Evolutionary conservation across 2,329 filamentous ascomycete species (phyloP).

Genomic region (Fusarium marasasianum): DNA sequence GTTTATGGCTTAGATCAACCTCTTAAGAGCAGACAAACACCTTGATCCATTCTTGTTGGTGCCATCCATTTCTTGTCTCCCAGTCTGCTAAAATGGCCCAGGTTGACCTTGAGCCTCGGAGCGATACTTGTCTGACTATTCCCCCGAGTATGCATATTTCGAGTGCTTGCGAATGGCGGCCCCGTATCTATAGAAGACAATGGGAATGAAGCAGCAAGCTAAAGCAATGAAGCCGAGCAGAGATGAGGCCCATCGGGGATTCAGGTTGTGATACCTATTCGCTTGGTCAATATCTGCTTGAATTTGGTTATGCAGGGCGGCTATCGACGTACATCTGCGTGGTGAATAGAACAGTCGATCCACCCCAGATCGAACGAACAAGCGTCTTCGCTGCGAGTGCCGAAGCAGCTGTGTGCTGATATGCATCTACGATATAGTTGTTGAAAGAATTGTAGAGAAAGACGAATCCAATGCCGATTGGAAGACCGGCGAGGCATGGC

Average conservation of each 20-base stretch:
- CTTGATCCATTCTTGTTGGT: too few species aligned
- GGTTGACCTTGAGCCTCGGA: accelerated
- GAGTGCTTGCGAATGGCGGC: not conserved
- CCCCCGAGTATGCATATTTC: not conserved
- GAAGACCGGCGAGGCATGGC: not conserved
- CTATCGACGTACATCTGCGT: not conserved
- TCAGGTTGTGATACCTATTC: not conserved
- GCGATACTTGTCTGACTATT: accelerated
- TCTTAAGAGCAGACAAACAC: accelerated
- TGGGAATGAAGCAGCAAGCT: not conserved
- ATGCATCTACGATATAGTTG: not conserved
- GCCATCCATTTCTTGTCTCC: too few species aligned
- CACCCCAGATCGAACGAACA: not conserved
- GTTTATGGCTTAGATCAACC: accelerated
- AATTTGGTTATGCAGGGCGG: not conserved
- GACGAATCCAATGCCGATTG: not conserved
- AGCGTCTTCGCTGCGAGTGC: not conserved
- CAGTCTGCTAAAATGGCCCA: too few species aligned
- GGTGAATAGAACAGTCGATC: not conserved
- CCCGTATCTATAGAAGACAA: not conserved
- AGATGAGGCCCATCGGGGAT: not conserved
- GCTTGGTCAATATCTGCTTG: accelerated
- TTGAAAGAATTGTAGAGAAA: not conserved
- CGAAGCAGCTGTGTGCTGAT: not conserved
- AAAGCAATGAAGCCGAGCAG: not conserved